A percentile compares a stretch with the other conserved stretches of the same genome.
Evolutionary conservation across 352 stramenopile genomes (phyloP).

Genomic region (Phytophthora cajani): DNA sequence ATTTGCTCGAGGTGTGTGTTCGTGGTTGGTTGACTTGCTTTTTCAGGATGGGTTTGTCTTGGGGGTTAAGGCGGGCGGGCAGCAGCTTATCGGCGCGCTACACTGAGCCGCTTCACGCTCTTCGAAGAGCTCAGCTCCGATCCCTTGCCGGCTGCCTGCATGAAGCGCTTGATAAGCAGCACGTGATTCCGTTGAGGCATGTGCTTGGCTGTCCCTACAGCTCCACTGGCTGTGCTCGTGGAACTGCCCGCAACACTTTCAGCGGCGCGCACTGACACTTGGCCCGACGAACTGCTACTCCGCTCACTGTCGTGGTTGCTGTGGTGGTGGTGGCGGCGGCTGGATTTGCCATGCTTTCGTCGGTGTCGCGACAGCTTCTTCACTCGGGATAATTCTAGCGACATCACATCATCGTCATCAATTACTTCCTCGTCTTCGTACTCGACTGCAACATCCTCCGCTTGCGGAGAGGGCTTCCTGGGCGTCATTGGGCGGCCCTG

Average conservation of each 20-base stretch:
- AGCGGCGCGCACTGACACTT: conserved; percentile 32
- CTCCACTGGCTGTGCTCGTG: conserved; percentile 29
- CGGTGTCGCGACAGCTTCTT: conserved; percentile 20
- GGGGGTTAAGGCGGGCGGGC: neutral
- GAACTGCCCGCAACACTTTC: conserved; percentile 43
- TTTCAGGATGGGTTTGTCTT: neutral
- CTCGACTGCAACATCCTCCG: conserved; percentile 34
- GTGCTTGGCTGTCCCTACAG: conserved; percentile 60
- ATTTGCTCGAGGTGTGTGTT: neutral
- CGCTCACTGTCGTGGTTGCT: conserved; percentile 2
- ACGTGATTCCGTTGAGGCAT: conserved; percentile 60
- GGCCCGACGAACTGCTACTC: conserved; percentile 20
- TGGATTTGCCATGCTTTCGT: conserved; percentile 28
- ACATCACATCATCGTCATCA: conserved; percentile 27
- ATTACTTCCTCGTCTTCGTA: conserved; percentile 55
- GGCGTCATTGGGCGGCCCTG: conserved; percentile 16
- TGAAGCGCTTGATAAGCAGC: conserved; percentile 64
- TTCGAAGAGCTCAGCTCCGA: conserved; percentile 15
- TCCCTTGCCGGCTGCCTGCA: conserved; percentile 44
- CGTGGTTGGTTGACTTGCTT: neutral
- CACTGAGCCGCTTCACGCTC: conserved; percentile 17
- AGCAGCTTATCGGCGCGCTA: conserved; percentile 23
- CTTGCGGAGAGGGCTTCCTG: conserved; percentile 7
- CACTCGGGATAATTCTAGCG: conserved; percentile 21
- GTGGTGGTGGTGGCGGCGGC: conserved; percentile 12